phyloP scores from a whole-genome alignment of 2,329 filamentous ascomycete genomes.

The Pestalotiopsis sp. region DNA sequence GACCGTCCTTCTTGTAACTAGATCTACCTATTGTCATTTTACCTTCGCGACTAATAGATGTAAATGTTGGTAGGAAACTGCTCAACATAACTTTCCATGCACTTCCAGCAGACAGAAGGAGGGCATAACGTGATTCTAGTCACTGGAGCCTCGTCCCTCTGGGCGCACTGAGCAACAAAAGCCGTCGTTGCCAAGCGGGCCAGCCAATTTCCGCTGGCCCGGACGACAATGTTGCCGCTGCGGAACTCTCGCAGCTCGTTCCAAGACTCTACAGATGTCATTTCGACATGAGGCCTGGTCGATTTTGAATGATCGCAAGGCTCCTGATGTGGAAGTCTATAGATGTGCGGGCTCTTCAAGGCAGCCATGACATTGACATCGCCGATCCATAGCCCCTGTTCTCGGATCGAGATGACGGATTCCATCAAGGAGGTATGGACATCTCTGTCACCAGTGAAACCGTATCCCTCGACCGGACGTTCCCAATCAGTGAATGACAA shows the following conservation, averaged over 20 bases:
- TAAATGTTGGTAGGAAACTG: too few relatives aligned
- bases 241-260: not conserved
- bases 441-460: slow-evolving; percentile 4
- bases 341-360: not conserved
- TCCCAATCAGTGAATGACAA: slow-evolving; percentile 16
- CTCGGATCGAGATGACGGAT: slow-evolving; percentile 15
- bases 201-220: not conserved
- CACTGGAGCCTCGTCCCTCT: too few relatives aligned
- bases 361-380: slow-evolving; percentile 14
- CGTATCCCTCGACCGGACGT: not conserved
- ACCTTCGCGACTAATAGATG: too few relatives aligned
- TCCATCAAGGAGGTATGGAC: slow-evolving; percentile 7
- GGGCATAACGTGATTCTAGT: not conserved
- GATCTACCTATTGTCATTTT: too few relatives aligned
- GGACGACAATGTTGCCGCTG: not conserved
- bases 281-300: not conserved
- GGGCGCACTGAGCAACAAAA: not conserved
- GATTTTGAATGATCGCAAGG: not conserved
- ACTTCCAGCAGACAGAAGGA: not conserved
- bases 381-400: slow-evolving; percentile 14
- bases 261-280: not conserved
- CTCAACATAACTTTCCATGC: not conserved
- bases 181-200: not conserved
- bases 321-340: not conserved
- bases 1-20: too few relatives aligned